These are phyloP conservation scores for Albatrellus ellisii DNA, from an alignment of 768 basidiomycete species.

Conservation along the genomic window DNA sequence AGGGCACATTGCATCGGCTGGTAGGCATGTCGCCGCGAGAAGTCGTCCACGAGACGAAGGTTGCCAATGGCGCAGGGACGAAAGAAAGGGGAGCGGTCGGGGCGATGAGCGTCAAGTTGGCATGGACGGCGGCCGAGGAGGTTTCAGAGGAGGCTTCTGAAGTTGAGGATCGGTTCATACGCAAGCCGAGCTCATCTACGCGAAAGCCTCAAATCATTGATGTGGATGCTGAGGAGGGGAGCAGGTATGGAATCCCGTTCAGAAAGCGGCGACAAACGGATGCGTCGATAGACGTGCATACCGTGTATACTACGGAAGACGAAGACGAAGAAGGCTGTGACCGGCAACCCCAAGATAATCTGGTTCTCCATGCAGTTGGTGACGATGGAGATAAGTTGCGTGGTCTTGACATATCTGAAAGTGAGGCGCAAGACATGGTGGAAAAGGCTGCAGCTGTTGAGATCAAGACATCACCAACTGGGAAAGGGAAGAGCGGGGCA, in stretches of 20 bases:
- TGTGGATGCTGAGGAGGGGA: slow-evolving; percentile 33
- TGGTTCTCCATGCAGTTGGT: slow-evolving; percentile 6
- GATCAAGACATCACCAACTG: slow-evolving; percentile 14
- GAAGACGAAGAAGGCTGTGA: slow-evolving; percentile 25
- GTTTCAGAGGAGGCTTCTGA: slow-evolving; percentile 19
- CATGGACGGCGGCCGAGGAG: slow-evolving; percentile 29
- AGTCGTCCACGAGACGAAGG: slow-evolving; percentile 4
- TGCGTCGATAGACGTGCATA: slow-evolving; percentile 23
- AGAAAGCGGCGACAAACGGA: slow-evolving; percentile 34
- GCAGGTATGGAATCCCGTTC: slow-evolving; percentile 27
- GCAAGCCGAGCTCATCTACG: neutral
- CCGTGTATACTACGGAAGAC: slow-evolving; percentile 41
- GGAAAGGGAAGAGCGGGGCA: slow-evolving; percentile 15
- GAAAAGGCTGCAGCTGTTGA: slow-evolving; percentile 2
- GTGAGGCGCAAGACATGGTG: slow-evolving; percentile 4
- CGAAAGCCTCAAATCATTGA: slow-evolving; percentile 9
- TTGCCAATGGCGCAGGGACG: neutral
- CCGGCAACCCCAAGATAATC: neutral
- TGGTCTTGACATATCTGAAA: no score
- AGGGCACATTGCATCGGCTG: slow-evolving; percentile 41
- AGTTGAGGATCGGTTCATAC: slow-evolving; percentile 14
- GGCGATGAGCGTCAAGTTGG: slow-evolving; percentile 21
- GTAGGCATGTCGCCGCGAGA: slow-evolving; percentile 28
- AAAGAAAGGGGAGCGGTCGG: slow-evolving; percentile 5
- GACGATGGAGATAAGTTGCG: slow-evolving; percentile 18